Conservation (phyloP, 2,329 filamentous ascomycete genomes). For the Incumbomyces delicatus region DNA sequence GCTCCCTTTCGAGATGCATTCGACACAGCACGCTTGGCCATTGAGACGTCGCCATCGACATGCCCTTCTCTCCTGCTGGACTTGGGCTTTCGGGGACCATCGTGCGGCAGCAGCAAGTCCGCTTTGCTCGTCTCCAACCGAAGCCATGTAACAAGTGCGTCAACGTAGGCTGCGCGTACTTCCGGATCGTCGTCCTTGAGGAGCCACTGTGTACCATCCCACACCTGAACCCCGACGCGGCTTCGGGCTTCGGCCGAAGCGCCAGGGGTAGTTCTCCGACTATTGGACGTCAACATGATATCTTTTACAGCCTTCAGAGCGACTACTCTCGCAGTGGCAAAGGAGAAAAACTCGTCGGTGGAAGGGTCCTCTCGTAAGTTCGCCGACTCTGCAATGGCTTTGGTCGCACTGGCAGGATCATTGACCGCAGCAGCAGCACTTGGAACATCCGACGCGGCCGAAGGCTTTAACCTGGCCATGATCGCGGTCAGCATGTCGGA, state of each 20-base stretch:
- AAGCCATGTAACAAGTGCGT: conserved; percentile 76
- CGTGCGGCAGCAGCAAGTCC: conserved; percentile 55
- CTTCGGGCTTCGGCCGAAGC: conserved; percentile 60
- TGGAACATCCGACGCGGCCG: conserved; percentile 34
- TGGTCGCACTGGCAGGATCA: conserved; percentile 40
- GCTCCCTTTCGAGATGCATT: conserved; percentile 52
- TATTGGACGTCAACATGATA: conserved; percentile 73
- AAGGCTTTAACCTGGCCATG: conserved; percentile 65
- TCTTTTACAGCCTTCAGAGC: conserved; percentile 73
- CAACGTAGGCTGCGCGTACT: conserved; percentile 76
- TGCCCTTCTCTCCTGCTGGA: conserved; percentile 34
- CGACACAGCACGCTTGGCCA: conserved; percentile 57
- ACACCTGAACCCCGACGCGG: conserved; percentile 68
- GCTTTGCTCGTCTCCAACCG: conserved; percentile 62
- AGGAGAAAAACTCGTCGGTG: conserved; percentile 53
- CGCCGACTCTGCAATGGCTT: conserved; percentile 38
- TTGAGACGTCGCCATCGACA: conserved; percentile 26
- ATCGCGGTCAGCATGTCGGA: conserved; percentile 85
- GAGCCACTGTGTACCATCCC: conserved; percentile 96
- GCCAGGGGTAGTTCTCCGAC: conserved; percentile 48
- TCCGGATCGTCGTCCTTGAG: conserved; percentile 66
- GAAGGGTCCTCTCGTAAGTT: conserved; percentile 44
- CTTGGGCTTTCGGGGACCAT: conserved; percentile 39
- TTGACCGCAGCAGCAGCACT: conserved; percentile 40
- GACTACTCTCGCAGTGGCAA: conserved; percentile 49